Evolutionary conservation across 768 basidiomycete genomes (phyloP).

Genomic region (Mycena polygramma): DNA sequence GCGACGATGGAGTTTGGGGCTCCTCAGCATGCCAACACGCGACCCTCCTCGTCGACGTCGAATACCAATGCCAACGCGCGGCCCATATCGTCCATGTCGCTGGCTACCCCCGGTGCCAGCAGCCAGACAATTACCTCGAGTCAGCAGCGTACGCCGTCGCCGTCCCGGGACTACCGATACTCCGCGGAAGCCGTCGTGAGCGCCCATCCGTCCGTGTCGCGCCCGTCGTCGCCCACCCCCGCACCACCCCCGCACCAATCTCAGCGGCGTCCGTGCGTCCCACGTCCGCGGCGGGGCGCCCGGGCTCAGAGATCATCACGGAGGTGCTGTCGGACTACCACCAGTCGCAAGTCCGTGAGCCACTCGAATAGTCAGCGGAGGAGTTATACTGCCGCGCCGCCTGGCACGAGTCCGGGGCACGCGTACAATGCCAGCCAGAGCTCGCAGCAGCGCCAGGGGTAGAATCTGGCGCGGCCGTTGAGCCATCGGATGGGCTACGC

Average conservation of each 20-base stretch:
- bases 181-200: slow-evolving; percentile 88
- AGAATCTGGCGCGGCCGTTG: slow-evolving; percentile 62
- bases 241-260: slow-evolving; percentile 70
- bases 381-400: slow-evolving; percentile 50
- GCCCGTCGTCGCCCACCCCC: slow-evolving; percentile 80
- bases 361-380: slow-evolving; percentile 63
- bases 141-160: slow-evolving; percentile 28
- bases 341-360: slow-evolving; percentile 76
- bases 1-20: slow-evolving; percentile 30
- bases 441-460: slow-evolving; percentile 50
- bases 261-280: slow-evolving; percentile 85
- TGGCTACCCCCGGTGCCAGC: slow-evolving; percentile 31
- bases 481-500: slow-evolving; percentile 77
- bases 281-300: slow-evolving; percentile 55
- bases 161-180: slow-evolving; percentile 75
- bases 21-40: slow-evolving; percentile 32
- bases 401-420: slow-evolving; percentile 36
- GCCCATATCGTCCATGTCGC: slow-evolving; percentile 34
- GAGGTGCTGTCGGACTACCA: slow-evolving; percentile 83
- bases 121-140: slow-evolving; percentile 8
- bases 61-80: slow-evolving; percentile 38
- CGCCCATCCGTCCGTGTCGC: slow-evolving; percentile 75
- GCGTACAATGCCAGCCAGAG: slow-evolving; percentile 44
- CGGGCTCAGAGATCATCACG: slow-evolving; percentile 71
- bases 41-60: slow-evolving; percentile 34